A percentile compares a stretch with the other conserved stretches of the same genome.
These are phyloP conservation scores for Backusella circina DNA, from an alignment of 192 early-diverging fungal genomes.

Conservation along the genomic window DNA sequence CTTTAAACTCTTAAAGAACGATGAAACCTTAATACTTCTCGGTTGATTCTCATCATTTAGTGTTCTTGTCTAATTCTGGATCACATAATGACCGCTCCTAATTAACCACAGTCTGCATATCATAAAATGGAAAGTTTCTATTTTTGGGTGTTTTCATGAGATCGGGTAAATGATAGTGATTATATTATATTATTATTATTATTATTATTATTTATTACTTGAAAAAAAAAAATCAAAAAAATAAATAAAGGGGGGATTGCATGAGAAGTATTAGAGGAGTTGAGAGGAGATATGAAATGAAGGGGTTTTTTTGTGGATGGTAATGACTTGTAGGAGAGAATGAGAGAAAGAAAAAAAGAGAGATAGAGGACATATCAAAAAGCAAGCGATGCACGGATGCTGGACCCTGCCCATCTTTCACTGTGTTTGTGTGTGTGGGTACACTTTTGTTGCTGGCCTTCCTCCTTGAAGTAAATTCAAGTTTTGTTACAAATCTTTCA, in stretches of 20 bases:
- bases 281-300: not conserved
- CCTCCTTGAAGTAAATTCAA: not conserved
- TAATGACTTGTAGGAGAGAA: not conserved
- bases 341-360: not conserved
- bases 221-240: not conserved
- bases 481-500: not conserved
- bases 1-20: no score
- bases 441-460: not conserved
- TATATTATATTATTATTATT: not conserved
- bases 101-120: not conserved
- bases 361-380: not conserved
- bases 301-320: not conserved
- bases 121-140: constrained; percentile 3
- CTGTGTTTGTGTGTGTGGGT: not conserved
- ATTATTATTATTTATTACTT: constrained; percentile 1
- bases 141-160: constrained; percentile 4
- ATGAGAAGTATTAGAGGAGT: not conserved
- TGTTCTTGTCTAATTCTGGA: constrained; percentile 21
- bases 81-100: constrained; percentile 8
- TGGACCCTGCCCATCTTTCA: not conserved
- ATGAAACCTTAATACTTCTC: not conserved
- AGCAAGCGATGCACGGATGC: not conserved
- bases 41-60: constrained; percentile 26
- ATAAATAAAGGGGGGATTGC: not conserved
- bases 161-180: not conserved